Conservation (phyloP, 441 rosid species). For the Euphorbia schlechtendalii region DNA sequence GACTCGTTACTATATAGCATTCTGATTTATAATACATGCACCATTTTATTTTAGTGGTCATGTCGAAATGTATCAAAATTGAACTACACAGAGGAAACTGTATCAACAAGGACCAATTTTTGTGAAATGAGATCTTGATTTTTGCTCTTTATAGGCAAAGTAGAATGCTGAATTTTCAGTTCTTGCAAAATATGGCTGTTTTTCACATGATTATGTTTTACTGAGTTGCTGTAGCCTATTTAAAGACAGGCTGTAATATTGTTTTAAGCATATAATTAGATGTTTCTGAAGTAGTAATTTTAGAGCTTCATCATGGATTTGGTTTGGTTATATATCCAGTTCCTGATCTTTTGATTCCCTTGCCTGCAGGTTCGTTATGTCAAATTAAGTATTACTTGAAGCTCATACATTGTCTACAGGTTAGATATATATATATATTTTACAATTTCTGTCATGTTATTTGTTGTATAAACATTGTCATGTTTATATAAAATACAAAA, state of each 20-base stretch:
- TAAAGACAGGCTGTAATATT: background rate
- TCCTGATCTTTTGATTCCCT: slow-evolving; percentile 4
- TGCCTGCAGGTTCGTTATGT: slow-evolving; percentile 14
- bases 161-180: background rate
- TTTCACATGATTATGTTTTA: too few relatives aligned
- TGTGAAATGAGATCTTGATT: background rate
- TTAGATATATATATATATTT: slow-evolving; percentile 18
- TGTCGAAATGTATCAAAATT: background rate
- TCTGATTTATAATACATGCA: too few relatives aligned
- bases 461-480: background rate
- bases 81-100: too few relatives aligned
- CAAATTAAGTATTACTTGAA: background rate
- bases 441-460: slow-evolving; percentile 7
- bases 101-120: background rate
- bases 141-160: background rate
- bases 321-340: background rate
- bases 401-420: slow-evolving; percentile 8
- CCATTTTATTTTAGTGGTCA: too few relatives aligned
- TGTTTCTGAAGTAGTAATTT: background rate
- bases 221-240: background rate
- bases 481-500: background rate
- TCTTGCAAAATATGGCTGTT: background rate
- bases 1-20: too few relatives aligned
- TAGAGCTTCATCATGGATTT: background rate
- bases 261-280: background rate